Conservation (phyloP, 352 stramenopile genomes). For the Lagenidium giganteum region DNA sequence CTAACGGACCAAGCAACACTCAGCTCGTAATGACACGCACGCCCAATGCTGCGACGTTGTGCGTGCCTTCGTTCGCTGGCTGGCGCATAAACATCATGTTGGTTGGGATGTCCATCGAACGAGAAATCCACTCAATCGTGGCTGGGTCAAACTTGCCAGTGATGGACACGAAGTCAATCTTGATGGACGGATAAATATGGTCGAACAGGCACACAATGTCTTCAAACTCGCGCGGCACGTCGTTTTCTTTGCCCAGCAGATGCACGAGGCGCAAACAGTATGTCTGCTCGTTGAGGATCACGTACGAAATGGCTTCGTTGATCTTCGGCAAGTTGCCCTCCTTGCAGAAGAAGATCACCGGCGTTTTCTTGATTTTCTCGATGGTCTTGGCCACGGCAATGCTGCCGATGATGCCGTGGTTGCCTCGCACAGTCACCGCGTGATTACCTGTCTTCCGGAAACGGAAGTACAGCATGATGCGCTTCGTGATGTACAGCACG, state of each 20-base stretch:
- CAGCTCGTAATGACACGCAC: constrained; percentile 77
- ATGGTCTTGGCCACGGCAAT: constrained; percentile 70
- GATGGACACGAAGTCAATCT: constrained; percentile 85
- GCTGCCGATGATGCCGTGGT: constrained; percentile 31
- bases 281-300: constrained; percentile 85
- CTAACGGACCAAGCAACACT: too few relatives aligned
- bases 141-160: constrained; percentile 60
- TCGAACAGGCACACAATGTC: constrained; percentile 76
- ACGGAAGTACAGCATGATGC: constrained; percentile 24
- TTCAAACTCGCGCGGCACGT: constrained; percentile 23
- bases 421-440: too few relatives aligned
- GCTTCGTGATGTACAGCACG: constrained; percentile 42
- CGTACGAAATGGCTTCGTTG: constrained; percentile 90
- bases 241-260: constrained; percentile 24
- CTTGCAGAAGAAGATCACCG: constrained; percentile 91
- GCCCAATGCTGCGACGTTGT: constrained; percentile 69
- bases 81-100: constrained; percentile 90
- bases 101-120: constrained; percentile 57
- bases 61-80: constrained; percentile 65
- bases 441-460: too few relatives aligned
- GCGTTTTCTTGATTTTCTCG: constrained; percentile 68
- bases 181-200: constrained; percentile 88
- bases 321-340: constrained; percentile 80
- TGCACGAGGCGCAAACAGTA: constrained; percentile 87
- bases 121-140: constrained; percentile 80